Percentiles rank a stretch among this genome's conserved stretches.
These are phyloP conservation scores for Fusarium virguliforme DNA, from an alignment of 2,329 filamentous ascomycete species.

Conservation along the genomic window DNA sequence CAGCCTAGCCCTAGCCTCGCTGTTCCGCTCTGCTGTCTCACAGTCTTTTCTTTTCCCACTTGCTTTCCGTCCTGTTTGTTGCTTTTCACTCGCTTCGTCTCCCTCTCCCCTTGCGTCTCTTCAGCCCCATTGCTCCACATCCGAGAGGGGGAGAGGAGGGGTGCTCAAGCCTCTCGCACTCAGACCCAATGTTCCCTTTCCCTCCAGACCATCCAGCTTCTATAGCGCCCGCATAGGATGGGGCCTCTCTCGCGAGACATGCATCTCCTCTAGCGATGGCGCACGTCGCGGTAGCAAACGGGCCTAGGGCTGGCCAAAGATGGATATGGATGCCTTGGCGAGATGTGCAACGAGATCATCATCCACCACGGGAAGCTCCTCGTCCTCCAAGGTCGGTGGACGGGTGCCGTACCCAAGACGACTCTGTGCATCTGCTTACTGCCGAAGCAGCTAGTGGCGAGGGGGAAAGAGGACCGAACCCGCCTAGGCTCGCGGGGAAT, in stretches of 20 bases:
- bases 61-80: slow-evolving; percentile 16
- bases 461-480: slow-evolving; percentile 17
- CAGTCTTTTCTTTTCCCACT: slow-evolving; percentile 33
- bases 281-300: slow-evolving; percentile 20
- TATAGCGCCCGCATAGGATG: slow-evolving; percentile 30
- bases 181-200: slow-evolving; percentile 15
- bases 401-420: slow-evolving; percentile 6
- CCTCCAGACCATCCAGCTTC: slow-evolving; percentile 22
- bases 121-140: slow-evolving; percentile 35
- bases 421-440: slow-evolving; percentile 9
- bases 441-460: slow-evolving; percentile 22
- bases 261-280: slow-evolving; percentile 26
- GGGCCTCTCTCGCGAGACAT: slow-evolving; percentile 42
- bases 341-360: slow-evolving; percentile 25
- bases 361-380: slow-evolving; percentile 28
- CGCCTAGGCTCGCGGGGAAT: slow-evolving; percentile 25
- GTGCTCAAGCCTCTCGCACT: not conserved
- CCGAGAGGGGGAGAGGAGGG: slow-evolving; percentile 15
- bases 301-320: slow-evolving; percentile 14
- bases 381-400: slow-evolving; percentile 22
- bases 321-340: slow-evolving; percentile 15
- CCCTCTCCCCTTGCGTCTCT: slow-evolving; percentile 35
- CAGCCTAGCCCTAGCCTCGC: slow-evolving; percentile 9
- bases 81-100: slow-evolving; percentile 22
- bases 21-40: slow-evolving; percentile 25